These are phyloP conservation scores for Zygnema circumcarinatum DNA, from an alignment of 139 green algal species.

Conservation along the genomic window DNA sequence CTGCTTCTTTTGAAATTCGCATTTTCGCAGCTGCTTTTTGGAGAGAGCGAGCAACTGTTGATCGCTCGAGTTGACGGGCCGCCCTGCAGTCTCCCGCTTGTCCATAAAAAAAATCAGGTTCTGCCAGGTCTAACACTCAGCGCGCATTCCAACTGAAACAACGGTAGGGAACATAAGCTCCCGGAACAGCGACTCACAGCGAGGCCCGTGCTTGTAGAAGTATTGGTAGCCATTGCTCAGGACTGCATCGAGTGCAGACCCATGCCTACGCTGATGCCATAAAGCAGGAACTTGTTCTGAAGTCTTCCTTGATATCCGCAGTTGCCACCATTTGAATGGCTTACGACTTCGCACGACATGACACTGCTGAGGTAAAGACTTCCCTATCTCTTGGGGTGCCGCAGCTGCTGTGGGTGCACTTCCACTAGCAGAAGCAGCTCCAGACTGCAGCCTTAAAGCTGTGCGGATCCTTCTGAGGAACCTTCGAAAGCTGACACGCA, in stretches of 20 bases:
- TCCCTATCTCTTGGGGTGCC: too few species aligned
- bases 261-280: not conserved
- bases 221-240: not conserved
- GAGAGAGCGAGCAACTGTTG: not conserved
- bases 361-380: too few species aligned
- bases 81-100: not conserved
- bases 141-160: not conserved
- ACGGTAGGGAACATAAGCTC: not conserved
- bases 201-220: not conserved
- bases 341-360: too few species aligned
- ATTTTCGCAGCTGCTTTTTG: not conserved
- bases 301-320: not conserved
- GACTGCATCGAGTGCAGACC: not conserved
- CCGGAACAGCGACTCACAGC: not conserved
- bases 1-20: not conserved
- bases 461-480: too few species aligned
- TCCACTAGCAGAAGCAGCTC: too few species aligned
- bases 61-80: not conserved
- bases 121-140: not conserved
- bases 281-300: not conserved
- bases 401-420: too few species aligned
- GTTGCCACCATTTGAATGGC: too few species aligned
- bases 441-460: too few species aligned
- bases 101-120: not conserved
- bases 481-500: too few species aligned